Conservation (phyloP, 352 stramenopile species). For the Phytophthora fragariae region DNA sequence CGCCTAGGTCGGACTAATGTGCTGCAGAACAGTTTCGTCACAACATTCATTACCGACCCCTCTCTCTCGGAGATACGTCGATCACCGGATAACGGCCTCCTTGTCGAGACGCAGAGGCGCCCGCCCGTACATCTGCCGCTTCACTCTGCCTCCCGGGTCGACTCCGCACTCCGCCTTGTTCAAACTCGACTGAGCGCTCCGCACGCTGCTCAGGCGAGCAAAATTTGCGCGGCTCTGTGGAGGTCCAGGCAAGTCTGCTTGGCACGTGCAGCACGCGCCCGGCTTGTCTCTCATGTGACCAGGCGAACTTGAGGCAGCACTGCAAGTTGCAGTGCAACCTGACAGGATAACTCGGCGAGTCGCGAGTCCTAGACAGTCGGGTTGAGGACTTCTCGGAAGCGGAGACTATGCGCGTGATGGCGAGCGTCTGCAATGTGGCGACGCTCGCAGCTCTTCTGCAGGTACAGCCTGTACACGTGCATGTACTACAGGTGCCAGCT, state of each 20-base stretch:
- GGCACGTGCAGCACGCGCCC: constrained; percentile 20
- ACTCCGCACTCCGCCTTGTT: not conserved
- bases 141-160: not conserved
- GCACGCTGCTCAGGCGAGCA: not conserved
- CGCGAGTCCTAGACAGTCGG: not conserved
- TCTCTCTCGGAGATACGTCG: not conserved
- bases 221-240: constrained; percentile 8
- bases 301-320: constrained; percentile 17
- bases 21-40: constrained; percentile 6
- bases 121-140: not conserved
- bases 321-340: constrained; percentile 17
- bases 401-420: constrained; percentile 30
- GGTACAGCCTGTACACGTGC: too few species aligned
- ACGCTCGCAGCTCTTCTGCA: constrained; percentile 13
- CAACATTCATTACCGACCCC: too few species aligned
- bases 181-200: constrained; percentile 15
- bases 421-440: constrained; percentile 14
- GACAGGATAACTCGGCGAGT: not conserved
- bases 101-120: not conserved
- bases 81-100: not conserved
- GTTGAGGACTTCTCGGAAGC: not conserved
- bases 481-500: not conserved
- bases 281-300: constrained; percentile 35
- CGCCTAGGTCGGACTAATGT: constrained; percentile 27
- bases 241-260: constrained; percentile 27